A percentile compares a stretch with the other conserved stretches of the same genome.
Conservation (phyloP, 345 rosid genomes). For the Reutealis trisperma region DNA sequence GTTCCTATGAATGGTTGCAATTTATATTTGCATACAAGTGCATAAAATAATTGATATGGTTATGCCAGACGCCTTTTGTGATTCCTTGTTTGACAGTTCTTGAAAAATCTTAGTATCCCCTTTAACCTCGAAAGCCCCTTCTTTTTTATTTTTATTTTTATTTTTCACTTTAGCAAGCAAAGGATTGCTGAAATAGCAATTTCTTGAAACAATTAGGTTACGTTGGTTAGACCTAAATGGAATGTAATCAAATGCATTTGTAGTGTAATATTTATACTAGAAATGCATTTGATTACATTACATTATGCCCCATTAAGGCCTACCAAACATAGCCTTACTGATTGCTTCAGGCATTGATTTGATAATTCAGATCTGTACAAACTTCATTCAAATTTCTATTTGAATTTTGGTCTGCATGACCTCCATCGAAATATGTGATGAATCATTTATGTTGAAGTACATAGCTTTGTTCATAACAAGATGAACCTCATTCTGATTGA, state of each 20-base stretch:
- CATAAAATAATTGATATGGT: background rate
- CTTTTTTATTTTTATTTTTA: too few relatives aligned
- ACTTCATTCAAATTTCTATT: too few relatives aligned
- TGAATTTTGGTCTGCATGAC: too few relatives aligned
- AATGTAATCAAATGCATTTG: too few relatives aligned
- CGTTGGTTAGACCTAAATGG: too few relatives aligned
- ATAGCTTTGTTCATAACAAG: background rate
- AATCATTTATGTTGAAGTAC: background rate
- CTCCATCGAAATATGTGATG: background rate
- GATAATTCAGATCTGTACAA: background rate
- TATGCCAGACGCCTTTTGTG: background rate
- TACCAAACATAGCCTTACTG: too few relatives aligned
- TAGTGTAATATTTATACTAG: too few relatives aligned
- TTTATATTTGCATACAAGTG: background rate
- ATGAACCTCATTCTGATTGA: background rate
- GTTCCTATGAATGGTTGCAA: background rate
- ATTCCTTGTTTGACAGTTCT: background rate
- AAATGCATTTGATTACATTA: too few relatives aligned
- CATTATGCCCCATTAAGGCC: too few relatives aligned
- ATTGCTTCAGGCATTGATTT: background rate
- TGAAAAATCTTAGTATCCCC: background rate
- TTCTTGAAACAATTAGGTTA: background rate
- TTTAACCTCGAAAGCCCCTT: background rate
- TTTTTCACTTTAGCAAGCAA: background rate
- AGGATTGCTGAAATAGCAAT: background rate